Conservation (phyloP, 2,329 filamentous ascomycete genomes). For the Aspergillus neoniger region DNA sequence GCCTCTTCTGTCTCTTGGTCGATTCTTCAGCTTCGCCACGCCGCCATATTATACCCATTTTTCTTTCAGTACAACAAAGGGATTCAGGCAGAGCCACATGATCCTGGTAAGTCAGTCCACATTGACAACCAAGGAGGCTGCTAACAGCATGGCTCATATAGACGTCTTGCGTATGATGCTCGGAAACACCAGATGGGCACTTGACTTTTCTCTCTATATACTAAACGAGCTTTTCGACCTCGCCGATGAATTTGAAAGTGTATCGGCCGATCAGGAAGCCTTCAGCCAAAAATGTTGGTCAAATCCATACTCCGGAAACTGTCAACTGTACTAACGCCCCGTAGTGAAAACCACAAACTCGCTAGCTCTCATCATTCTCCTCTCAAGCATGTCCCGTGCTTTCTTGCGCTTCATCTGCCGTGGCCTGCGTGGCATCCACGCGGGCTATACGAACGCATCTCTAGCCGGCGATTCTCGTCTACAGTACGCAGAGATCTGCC, state of each 20-base stretch:
- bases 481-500: constrained; percentile 57
- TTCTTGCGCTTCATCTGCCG: constrained; percentile 71
- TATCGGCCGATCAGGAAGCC: constrained; percentile 36
- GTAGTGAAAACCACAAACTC: constrained; percentile 42
- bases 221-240: constrained; percentile 55
- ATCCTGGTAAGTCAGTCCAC: constrained; percentile 53
- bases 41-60: constrained; percentile 63
- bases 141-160: constrained; percentile 28
- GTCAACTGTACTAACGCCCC: constrained; percentile 6
- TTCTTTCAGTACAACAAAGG: constrained; percentile 66
- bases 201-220: constrained; percentile 64
- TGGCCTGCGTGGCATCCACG: constrained; percentile 60
- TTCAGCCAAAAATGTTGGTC: constrained; percentile 40
- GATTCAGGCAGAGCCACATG: constrained; percentile 50
- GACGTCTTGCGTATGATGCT: constrained; percentile 73
- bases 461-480: constrained; percentile 41
- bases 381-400: constrained; percentile 72
- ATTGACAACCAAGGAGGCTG: background rate
- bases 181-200: constrained; percentile 75
- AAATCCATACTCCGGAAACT: background rate
- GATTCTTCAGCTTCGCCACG: constrained; percentile 72
- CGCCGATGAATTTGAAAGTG: constrained; percentile 40
- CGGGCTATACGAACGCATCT: constrained; percentile 43
- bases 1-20: constrained; percentile 74
- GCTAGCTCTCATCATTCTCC: constrained; percentile 57